Evolutionary conservation across 2,329 filamentous ascomycete genomes (phyloP), one percentile per base, ranked within the genome.

Genomic region (Aciculosporium take): DNA sequence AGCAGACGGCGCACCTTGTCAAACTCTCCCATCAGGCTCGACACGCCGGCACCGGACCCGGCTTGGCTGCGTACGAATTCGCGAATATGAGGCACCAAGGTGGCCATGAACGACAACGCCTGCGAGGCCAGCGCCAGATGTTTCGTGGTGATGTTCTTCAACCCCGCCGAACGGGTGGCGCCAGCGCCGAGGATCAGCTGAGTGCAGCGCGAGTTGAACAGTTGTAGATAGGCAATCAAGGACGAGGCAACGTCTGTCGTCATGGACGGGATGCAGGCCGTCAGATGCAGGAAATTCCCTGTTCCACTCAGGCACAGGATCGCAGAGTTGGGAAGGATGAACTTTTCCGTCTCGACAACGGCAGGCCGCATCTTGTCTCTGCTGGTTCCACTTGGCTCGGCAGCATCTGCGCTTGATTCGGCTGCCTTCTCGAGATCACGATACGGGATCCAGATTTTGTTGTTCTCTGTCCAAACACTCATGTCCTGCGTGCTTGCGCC

Each of bases 121-220:
- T 95, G 89, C 0, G 84, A 88, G 2, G 91, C 88, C 15, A 96
- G 76, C 0, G 91, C 88, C 2, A 98, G 73, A 61, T 98, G 89
- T 53, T 91, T 91, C 0, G 91, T 94, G 0, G 85, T 94, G 57
- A 98, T 98, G 54, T 95, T 95, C 58, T 87, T 94, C 17, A 98
- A 68, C 0, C 89, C 89, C 1, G 88, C 91, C 20, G 83, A 87
- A 28, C 78, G 72, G 5, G 85, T 95, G 4, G 91, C 91, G 4
- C 91, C 91, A 1, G 91, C 91, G 1, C 91, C 91, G 6, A 98
- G 77, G 48, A 98, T 95, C 44, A 98, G 74, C 57, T 98, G 91
- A n/a, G 84, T 93, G 44, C 88, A 88, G 17, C 91, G 81, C 2
- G 87, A 95, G 60, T 98, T 95, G 70, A 96, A 98, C 4, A 94